phyloP scores from a whole-genome alignment of 1,284 basidiomycete genomes.

The Ustilago cynodontis region DNA sequence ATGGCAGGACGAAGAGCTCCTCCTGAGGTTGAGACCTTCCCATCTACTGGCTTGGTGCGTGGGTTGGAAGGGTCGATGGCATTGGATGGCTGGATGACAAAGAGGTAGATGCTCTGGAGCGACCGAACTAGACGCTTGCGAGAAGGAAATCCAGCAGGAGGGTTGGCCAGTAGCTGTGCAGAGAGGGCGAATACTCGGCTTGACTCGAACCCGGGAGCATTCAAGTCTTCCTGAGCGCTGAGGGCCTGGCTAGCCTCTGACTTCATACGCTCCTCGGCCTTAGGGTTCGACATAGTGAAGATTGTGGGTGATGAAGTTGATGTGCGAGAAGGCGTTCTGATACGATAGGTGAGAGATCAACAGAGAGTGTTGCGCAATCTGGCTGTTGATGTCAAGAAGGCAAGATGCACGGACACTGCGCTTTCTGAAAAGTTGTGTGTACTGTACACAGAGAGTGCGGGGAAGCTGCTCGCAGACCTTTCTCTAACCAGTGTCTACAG shows the following conservation, averaged over 20 bases:
- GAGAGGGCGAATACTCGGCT: slow-evolving; percentile 64
- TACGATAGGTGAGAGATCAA: no score
- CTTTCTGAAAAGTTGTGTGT: no score
- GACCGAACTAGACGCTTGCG: slow-evolving; percentile 56
- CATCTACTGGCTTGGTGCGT: slow-evolving; percentile 53
- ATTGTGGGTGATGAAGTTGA: neutral
- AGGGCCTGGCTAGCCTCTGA: slow-evolving; percentile 57
- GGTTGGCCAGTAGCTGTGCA: slow-evolving; percentile 51
- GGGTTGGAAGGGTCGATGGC: slow-evolving; percentile 61
- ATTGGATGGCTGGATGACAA: slow-evolving; percentile 59
- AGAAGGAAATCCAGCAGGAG: slow-evolving; percentile 55
- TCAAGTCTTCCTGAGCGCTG: slow-evolving; percentile 50
- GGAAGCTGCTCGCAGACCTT: neutral
- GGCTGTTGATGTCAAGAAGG: no score
- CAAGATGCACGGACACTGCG: no score
- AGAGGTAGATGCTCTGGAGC: slow-evolving; percentile 63
- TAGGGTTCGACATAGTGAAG: slow-evolving; percentile 11
- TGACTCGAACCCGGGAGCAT: slow-evolving; percentile 61
- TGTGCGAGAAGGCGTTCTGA: no score
- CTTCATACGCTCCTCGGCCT: slow-evolving; percentile 43
- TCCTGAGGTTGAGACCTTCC: slow-evolving; percentile 43
- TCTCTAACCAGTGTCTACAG: neutral
- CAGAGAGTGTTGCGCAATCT: no score
- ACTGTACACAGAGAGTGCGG: no score
- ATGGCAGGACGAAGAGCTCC: slow-evolving; percentile 63